Conservation (phyloP, 192 early-diverging fungal species). For the Backusella sp. region DNA sequence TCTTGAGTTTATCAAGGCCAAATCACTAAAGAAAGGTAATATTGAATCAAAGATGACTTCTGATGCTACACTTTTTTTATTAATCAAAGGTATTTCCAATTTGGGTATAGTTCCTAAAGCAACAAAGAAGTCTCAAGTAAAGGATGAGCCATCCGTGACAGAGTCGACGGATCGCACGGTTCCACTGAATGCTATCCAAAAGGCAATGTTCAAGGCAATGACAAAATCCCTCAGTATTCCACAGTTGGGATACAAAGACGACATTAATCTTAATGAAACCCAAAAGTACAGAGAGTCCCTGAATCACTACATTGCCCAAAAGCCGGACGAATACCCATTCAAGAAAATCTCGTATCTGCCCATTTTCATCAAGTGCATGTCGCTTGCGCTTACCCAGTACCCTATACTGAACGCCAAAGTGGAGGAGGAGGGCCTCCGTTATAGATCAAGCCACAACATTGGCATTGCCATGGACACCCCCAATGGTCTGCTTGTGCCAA, state of each 20-base stretch:
- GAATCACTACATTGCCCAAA: constrained; percentile 58
- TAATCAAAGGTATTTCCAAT: neutral
- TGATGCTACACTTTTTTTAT: neutral
- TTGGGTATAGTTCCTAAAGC: neutral
- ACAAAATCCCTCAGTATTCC: constrained; percentile 90
- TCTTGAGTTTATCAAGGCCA: constrained; percentile 44
- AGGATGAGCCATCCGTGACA: neutral
- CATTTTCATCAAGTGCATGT: constrained; percentile 92
- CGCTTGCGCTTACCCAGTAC: constrained; percentile 75
- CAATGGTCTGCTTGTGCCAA: constrained; percentile 89
- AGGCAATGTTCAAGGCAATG: constrained; percentile 98
- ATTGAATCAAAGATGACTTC: neutral
- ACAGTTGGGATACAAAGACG: constrained; percentile 93
- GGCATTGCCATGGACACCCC: constrained; percentile 97
- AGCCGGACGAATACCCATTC: constrained; percentile 47
- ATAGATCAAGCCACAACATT: constrained; percentile 83
- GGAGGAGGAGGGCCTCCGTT: constrained; percentile 55
- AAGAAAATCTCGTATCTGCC: constrained; percentile 93
- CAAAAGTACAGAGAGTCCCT: constrained; percentile 65
- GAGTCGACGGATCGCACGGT: constrained; percentile 25
- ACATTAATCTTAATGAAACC: constrained; percentile 76
- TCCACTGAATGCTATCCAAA: constrained; percentile 86
- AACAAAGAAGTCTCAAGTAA: neutral
- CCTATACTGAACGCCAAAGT: constrained; percentile 86
- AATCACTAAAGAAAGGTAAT: constrained; percentile 13